Evolutionary conservation across 1,284 basidiomycete species (phyloP).

Genomic region (Bondarzewia mesenterica): DNA sequence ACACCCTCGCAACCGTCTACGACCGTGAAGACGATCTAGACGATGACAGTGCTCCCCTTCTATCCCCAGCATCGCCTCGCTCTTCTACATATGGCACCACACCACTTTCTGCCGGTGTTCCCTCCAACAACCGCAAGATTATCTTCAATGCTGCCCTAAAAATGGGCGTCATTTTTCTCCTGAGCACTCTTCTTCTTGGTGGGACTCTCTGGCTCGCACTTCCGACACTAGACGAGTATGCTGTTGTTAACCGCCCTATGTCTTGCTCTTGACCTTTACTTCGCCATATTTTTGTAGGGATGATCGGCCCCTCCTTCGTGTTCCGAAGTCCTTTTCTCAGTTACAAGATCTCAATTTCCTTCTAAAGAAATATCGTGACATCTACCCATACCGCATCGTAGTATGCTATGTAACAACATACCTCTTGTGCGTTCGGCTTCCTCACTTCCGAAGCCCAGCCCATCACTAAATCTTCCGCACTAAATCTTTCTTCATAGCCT

Average conservation of each 20-base stretch:
- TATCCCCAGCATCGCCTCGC: constrained; percentile 11
- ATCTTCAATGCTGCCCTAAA: constrained; percentile 76
- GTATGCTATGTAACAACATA: constrained; percentile 84
- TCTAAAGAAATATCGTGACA: constrained; percentile 83
- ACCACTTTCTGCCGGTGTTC: constrained; percentile 27
- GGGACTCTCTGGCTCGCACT: constrained; percentile 73
- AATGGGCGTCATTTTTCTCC: constrained; percentile 69
- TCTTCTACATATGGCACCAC: constrained; percentile 43
- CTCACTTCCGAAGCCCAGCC: background rate
- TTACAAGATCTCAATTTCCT: constrained; percentile 75
- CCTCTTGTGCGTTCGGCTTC: constrained; percentile 63
- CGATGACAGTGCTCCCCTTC: constrained; percentile 19
- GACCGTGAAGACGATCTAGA: constrained; percentile 12
- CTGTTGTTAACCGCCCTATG: no score
- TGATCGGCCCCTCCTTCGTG: constrained; percentile 65
- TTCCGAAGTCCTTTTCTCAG: constrained; percentile 80
- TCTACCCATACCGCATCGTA: constrained; percentile 75
- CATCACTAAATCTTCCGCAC: constrained; percentile 4
- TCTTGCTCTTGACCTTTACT: background rate
- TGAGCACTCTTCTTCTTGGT: constrained; percentile 64
- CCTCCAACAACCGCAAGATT: constrained; percentile 26
- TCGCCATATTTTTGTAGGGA: constrained; percentile 33
- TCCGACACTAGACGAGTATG: constrained; percentile 72
- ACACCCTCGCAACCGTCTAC: constrained; percentile 54
- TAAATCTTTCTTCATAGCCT: constrained; percentile 43